These are phyloP conservation scores for Tilletia caries DNA, from an alignment of 1,284 basidiomycete genomes.

Conservation along the genomic window DNA sequence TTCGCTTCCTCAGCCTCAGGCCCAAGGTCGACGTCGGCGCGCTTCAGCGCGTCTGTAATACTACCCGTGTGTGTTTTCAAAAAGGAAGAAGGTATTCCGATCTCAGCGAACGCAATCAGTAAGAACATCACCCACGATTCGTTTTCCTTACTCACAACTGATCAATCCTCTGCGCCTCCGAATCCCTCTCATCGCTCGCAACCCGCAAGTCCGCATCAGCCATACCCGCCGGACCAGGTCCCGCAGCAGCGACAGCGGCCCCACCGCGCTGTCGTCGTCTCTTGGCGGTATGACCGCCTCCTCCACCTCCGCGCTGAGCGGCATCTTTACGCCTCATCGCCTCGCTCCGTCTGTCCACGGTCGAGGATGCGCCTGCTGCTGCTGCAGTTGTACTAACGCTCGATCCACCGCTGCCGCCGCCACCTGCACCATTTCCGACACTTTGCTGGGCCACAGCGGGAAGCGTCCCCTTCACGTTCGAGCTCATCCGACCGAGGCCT, in stretches of 20 bases:
- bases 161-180: conserved; percentile 18
- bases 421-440: not conserved
- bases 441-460: not conserved
- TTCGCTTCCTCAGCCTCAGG: not conserved
- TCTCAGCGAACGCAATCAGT: too few relatives aligned
- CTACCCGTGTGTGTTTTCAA: too few relatives aligned
- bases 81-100: too few relatives aligned
- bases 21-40: conserved; percentile 18
- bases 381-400: conserved; percentile 13
- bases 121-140: too few relatives aligned
- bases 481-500: conserved; percentile 58
- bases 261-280: conserved; percentile 54
- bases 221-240: not conserved
- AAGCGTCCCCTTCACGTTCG: conserved; percentile 12
- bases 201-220: not conserved
- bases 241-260: conserved; percentile 16
- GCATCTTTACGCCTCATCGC: conserved; percentile 41
- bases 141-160: conserved; percentile 13
- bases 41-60: conserved; percentile 19
- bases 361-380: not conserved
- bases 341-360: conserved; percentile 18
- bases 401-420: not conserved
- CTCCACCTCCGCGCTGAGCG: not conserved
- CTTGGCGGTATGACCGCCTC: conserved; percentile 48
- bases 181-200: not conserved